Evolutionary conservation across 2,329 filamentous ascomycete genomes (phyloP), one percentile per base, ranked within the genome.

Genomic region (Lasiodiplodia sp.): DNA sequence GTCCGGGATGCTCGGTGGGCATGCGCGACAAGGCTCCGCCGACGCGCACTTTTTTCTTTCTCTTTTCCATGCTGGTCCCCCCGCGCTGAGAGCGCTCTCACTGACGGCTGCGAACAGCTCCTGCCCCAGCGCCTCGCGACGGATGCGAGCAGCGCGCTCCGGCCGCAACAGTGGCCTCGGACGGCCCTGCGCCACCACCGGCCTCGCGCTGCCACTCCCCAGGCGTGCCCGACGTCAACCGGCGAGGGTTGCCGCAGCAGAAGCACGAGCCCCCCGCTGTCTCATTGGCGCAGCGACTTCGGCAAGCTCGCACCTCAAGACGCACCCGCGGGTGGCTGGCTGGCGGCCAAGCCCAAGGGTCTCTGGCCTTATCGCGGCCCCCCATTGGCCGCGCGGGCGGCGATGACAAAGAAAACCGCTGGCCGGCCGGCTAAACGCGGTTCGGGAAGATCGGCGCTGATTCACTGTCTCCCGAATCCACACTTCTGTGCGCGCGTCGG

Each of bases 381-480:
- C 60, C 44, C 23, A 63, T 63, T 63, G 60, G 60, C 44, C 44
- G 18, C 44, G 11, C 28, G 23, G 60, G 25, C 60, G 14, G 60
- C 60, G 28, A 63, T 63, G 60, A 63, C 60, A 63, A 63, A 63
- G 60, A 63, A 63, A 63, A 63, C 60, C 38, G n/a, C 44, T 37
- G 28, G 38, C 28, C 44, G 60, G 60, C 60, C 60, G 60, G 60
- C 60, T 63, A 63, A 63, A 63, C 60, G 60, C 60, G 60, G 60
- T 63, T 63, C 60, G 60, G 60, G 60, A 63, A 23, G 60, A 63
- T 63, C 60, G 60, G 60, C 60, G 60, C n/a, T 63, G 60, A 63
- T 63, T 51, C 60, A 51, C 60, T 51, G 28, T 63, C 60, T 63
- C 60, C 60, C 60, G 60, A 52, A 63, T 21, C 60, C 60, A 52